A percentile compares a stretch with the other conserved stretches of the same genome.
phyloP scores from a whole-genome alignment of 495 filamentous ascomycete genomes.

The Ascobolus immersus region DNA sequence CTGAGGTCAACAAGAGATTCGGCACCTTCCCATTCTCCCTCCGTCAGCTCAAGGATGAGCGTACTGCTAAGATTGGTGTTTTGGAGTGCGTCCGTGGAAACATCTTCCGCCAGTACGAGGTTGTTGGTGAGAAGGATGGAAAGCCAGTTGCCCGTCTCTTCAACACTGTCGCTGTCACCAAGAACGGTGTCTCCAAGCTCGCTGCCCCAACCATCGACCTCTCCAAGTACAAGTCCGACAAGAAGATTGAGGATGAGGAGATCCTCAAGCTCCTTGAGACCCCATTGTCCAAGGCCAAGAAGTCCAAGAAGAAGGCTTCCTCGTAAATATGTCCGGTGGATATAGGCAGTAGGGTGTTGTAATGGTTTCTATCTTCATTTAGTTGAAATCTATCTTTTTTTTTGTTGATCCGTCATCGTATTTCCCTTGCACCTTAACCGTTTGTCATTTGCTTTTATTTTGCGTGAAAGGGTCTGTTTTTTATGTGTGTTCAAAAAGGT shows the following conservation, averaged over 20 bases:
- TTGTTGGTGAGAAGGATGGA: constrained; percentile 73
- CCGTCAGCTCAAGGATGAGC: constrained; percentile 88
- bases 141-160: constrained; percentile 50
- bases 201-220: constrained; percentile 51
- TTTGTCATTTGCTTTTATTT: no score
- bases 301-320: constrained; percentile 77
- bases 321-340: no score
- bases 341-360: no score
- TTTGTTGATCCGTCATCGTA: no score
- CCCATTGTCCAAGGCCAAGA: constrained; percentile 52
- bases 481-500: no score
- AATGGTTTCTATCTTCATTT: no score
- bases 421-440: no score
- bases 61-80: constrained; percentile 83
- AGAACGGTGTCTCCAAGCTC: constrained; percentile 77
- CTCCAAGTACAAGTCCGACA: constrained; percentile 64
- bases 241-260: constrained; percentile 93
- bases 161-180: constrained; percentile 70
- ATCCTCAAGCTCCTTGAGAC: constrained; percentile 77
- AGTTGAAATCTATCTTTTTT: no score
- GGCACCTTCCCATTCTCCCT: constrained; percentile 93
- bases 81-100: constrained; percentile 80
- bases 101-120: constrained; percentile 83
- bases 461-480: no score
- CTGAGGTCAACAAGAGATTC: constrained; percentile 87